These are phyloP conservation scores for Thielaviopsis punctulata DNA, from an alignment of 2,329 filamentous ascomycete species.

Conservation along the genomic window DNA sequence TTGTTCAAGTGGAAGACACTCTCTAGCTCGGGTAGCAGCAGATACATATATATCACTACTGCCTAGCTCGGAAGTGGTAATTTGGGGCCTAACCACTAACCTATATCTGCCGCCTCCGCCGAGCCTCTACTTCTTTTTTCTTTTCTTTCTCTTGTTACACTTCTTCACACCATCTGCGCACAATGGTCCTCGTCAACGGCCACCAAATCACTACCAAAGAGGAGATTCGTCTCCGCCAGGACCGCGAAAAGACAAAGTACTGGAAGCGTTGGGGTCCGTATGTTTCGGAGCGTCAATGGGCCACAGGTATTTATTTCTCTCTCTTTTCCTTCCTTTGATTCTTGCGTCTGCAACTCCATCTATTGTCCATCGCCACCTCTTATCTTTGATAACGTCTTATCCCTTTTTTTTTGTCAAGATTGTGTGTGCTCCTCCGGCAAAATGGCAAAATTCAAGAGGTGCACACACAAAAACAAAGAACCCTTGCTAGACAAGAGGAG, in stretches of 20 bases:
- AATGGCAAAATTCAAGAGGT: neutral
- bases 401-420: neutral
- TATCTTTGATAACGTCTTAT: neutral
- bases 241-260: slow-evolving; percentile 69
- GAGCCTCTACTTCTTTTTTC: too few species aligned
- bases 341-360: neutral
- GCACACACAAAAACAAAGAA: neutral
- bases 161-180: slow-evolving; percentile 12
- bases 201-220: slow-evolving; percentile 79
- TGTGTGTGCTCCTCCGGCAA: neutral
- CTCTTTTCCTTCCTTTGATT: too few species aligned
- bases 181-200: slow-evolving; percentile 80
- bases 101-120: too few species aligned
- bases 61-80: too few species aligned
- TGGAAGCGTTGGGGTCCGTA: slow-evolving; percentile 99
- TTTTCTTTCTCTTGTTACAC: neutral
- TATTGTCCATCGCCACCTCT: neutral
- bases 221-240: slow-evolving; percentile 76
- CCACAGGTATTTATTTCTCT: slow-evolving; percentile 48
- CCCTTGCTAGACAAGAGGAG: neutral
- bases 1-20: too few species aligned
- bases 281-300: slow-evolving; percentile 87
- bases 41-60: too few species aligned
- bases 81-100: neutral
- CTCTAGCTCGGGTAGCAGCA: too few species aligned